phyloP scores from a whole-genome alignment of 2,329 filamentous ascomycete species.

The Calonectria henricotiae region DNA sequence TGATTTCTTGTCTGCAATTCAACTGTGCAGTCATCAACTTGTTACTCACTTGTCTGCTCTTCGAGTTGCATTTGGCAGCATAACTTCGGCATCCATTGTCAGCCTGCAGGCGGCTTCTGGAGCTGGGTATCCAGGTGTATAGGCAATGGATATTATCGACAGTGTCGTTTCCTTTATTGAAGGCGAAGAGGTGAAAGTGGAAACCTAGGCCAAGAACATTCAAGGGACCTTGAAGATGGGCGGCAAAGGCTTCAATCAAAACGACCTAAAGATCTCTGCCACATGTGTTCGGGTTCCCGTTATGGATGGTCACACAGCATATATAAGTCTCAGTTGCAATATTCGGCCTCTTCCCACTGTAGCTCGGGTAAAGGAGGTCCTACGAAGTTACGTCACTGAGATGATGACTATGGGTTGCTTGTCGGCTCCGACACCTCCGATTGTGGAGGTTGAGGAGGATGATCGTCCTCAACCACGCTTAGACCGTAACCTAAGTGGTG shows the following conservation, averaged over 20 bases:
- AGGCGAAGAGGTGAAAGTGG: constrained; percentile 96
- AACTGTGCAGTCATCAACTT: constrained; percentile 98
- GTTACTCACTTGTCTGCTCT: constrained; percentile 95
- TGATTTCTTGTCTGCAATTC: constrained; percentile 97
- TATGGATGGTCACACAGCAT: constrained; percentile 93
- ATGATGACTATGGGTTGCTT: constrained; percentile 88
- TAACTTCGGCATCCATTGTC: constrained; percentile 83
- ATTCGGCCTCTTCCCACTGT: constrained; percentile 81
- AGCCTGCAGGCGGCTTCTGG: constrained; percentile 96
- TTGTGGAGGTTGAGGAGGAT: constrained; percentile 89
- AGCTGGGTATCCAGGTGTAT: constrained; percentile 90
- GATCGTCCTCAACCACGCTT: constrained; percentile 95
- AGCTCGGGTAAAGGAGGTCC: constrained; percentile 82
- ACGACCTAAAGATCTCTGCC: constrained; percentile 82
- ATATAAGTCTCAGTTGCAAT: constrained; percentile 88
- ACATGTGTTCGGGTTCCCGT: constrained; percentile 97
- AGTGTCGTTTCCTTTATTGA: constrained; percentile 95
- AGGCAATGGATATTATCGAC: constrained; percentile 95
- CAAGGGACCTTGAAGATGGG: constrained; percentile 82
- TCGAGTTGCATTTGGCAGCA: constrained; percentile 86
- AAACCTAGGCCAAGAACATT: constrained; percentile 96
- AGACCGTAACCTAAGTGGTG: constrained; percentile 86
- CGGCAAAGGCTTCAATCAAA: constrained; percentile 83
- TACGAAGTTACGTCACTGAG: constrained; percentile 87
- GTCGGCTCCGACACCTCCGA: constrained; percentile 86